phyloP scores from a whole-genome alignment of 345 rosid genomes.

The Luvunga scandens region DNA sequence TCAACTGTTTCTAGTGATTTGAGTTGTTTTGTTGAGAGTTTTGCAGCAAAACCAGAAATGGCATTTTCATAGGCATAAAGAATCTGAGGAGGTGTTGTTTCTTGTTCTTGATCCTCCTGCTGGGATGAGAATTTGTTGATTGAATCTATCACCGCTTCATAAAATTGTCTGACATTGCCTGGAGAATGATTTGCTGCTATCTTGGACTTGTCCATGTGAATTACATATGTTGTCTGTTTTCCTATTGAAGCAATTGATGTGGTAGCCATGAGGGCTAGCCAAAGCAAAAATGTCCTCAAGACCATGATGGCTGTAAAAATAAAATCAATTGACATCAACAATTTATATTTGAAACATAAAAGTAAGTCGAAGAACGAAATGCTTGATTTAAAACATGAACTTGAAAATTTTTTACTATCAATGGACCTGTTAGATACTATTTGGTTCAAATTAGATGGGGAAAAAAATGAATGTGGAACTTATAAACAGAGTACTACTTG shows the following conservation, averaged over 20 bases:
- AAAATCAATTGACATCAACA: not conserved
- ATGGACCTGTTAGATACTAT: not conserved
- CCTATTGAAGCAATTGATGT: slow-evolving; percentile 29
- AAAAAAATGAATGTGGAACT: not conserved
- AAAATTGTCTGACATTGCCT: slow-evolving; percentile 29
- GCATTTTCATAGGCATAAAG: slow-evolving; percentile 56
- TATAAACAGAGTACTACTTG: not conserved
- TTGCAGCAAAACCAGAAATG: slow-evolving; percentile 65
- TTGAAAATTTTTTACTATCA: not conserved
- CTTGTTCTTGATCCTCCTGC: slow-evolving; percentile 17
- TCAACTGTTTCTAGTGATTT: slow-evolving; percentile 36
- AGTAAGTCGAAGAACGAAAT: not conserved
- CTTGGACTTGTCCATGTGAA: slow-evolving; percentile 55
- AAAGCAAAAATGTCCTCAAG: slow-evolving; percentile 17
- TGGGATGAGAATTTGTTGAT: slow-evolving; percentile 28
- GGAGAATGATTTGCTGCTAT: slow-evolving; percentile 19
- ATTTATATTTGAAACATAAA: not conserved
- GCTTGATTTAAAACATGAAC: not conserved
- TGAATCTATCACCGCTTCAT: slow-evolving; percentile 36
- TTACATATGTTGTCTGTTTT: slow-evolving; percentile 45
- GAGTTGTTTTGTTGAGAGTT: slow-evolving; percentile 51
- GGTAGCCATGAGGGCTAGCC: slow-evolving; percentile 24
- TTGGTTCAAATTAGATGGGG: not conserved
- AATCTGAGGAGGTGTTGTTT: slow-evolving; percentile 34
- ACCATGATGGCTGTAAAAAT: slow-evolving; percentile 22